These are phyloP conservation scores for Annulohypoxylon truncatum DNA, from an alignment of 2,329 filamentous ascomycete genomes.

Conservation along the genomic window DNA sequence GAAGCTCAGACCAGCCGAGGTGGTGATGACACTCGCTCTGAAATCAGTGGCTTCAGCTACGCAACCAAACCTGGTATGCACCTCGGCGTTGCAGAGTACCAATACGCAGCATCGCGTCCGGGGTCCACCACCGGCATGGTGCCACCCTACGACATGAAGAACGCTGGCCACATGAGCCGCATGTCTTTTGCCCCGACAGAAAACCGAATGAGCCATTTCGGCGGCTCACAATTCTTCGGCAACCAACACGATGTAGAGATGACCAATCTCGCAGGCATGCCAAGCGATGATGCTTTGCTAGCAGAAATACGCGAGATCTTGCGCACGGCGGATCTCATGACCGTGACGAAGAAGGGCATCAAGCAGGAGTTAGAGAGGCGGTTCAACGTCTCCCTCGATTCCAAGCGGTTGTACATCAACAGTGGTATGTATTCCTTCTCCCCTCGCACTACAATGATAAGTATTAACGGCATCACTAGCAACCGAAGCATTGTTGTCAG, in stretches of 20 bases:
- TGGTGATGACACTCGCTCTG: conserved; percentile 82
- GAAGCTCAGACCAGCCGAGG: conserved; percentile 88
- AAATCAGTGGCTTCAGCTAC: conserved; percentile 94
- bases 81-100: conserved; percentile 72
- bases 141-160: conserved; percentile 57
- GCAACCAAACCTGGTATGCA: conserved; percentile 81
- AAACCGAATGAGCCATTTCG: conserved; percentile 71
- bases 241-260: conserved; percentile 78
- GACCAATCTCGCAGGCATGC: conserved; percentile 78
- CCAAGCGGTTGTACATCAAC: conserved; percentile 92
- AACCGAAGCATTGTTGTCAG: conserved; percentile 82
- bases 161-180: conserved; percentile 66
- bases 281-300: conserved; percentile 88
- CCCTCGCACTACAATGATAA: conserved; percentile 1
- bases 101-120: conserved; percentile 65
- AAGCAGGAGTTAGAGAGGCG: conserved; percentile 92
- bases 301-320: conserved; percentile 96
- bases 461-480: conserved; percentile 59
- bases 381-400: conserved; percentile 87
- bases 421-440: conserved; percentile 72
- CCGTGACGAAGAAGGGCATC: conserved; percentile 97
- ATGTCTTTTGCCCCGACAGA: conserved; percentile 86
- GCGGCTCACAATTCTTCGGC: conserved; percentile 68
- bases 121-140: conserved; percentile 64
- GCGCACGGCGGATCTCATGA: conserved; percentile 93